Conservation (phyloP, 352 stramenopile genomes). For the Pythium dissimile region DNA sequence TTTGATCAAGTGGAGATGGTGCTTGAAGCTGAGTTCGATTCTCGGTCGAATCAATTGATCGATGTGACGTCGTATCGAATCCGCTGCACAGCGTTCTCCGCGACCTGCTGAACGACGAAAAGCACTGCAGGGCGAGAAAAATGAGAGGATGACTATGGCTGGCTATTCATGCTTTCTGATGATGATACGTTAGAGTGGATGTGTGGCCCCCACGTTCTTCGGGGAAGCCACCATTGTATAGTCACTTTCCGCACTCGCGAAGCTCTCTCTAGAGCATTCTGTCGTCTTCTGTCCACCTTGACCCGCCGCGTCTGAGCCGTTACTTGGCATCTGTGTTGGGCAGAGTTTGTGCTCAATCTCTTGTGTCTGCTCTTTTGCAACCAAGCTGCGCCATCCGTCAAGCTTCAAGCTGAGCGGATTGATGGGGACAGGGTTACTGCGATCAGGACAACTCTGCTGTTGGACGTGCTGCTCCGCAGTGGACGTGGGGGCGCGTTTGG, state of each 20-base stretch:
- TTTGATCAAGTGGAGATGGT: too few species aligned
- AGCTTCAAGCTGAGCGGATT: constrained; percentile 28
- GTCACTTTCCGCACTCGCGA: not conserved
- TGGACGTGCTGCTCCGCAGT: not conserved
- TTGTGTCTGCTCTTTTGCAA: constrained; percentile 10
- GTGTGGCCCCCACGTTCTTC: too few species aligned
- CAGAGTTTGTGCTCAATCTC: constrained; percentile 28
- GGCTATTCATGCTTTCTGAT: too few species aligned
- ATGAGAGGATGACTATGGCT: too few species aligned
- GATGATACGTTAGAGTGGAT: too few species aligned
- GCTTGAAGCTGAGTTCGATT: too few species aligned
- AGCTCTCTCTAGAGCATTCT: not conserved
- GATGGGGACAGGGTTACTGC: not conserved
- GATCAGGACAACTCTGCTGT: not conserved
- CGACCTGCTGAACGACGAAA: too few species aligned
- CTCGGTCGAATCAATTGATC: too few species aligned
- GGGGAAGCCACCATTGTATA: not conserved
- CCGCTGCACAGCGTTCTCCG: too few species aligned
- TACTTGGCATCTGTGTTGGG: constrained; percentile 2
- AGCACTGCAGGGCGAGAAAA: too few species aligned
- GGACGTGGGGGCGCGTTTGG: not conserved
- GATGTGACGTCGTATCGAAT: too few species aligned
- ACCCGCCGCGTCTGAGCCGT: not conserved
- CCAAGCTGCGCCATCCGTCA: constrained; percentile 28
- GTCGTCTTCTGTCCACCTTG: constrained; percentile 1